Evolutionary conservation across 2,329 filamentous ascomycete species (phyloP), one percentile per base, ranked within the genome.

Genomic region (Didymella exigua): DNA sequence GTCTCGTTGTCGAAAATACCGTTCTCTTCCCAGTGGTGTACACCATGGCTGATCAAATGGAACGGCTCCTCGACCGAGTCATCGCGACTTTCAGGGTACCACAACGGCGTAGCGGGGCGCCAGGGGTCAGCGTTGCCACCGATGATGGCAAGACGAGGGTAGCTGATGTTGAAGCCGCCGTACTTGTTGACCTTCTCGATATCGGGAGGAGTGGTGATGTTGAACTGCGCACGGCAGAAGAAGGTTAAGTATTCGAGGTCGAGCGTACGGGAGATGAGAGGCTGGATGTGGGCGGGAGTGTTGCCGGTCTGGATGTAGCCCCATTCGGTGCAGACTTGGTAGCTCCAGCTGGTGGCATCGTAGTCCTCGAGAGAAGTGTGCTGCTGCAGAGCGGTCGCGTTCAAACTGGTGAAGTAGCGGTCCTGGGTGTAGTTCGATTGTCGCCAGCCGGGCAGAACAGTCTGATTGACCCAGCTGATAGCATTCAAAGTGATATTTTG

Each of bases 11-110:
- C 72, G 44, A 87, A 84, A n/a, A 89, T 64, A 0, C 86, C 86
- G 60, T 89, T 88, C 76, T 89, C 87, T 62, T 90, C 89, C 88
- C 89, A 95, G 70, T 93, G 90, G 72, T 96, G 91, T 18, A 93
- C 89, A 0, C 85, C 89, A n/a, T 83, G 82, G 3, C 81, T 77
- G 40, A 96, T 91, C 40, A 93, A 69, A n/a, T 90, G 80, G 59
- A 88, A 89, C 0, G 90, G 90, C 76, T 92, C 83, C 42, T 80
- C 81, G 0, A 78, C 75, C 0, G 89, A 89, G 38, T 82, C 89
- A 13, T 78, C 74, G 18, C 89, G 79, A 26, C 79, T 75, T 0
- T 81, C 78, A 0, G 86, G 81, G n/a, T 85, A 82, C 0, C 86
- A 87, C 44, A 93, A 86, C 0, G 89, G 85, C 0, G 87, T 89